A percentile compares a stretch with the other conserved stretches of the same genome.
Conservation (phyloP, 768 basidiomycete species). For the Flagelloscypha sp. region DNA sequence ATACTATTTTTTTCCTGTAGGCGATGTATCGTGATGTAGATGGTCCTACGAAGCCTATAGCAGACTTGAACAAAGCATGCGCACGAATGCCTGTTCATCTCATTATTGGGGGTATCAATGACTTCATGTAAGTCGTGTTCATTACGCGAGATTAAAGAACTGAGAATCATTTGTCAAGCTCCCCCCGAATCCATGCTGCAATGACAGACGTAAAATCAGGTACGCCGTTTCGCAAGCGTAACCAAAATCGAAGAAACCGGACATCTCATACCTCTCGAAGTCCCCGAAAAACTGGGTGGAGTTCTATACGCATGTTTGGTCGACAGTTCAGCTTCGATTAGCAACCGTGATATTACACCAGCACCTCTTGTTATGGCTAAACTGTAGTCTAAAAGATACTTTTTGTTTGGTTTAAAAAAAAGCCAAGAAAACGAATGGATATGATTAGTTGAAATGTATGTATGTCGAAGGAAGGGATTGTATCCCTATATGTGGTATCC, state of each 20-base stretch:
- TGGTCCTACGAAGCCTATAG: conserved; percentile 46
- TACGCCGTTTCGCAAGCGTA: too few species aligned
- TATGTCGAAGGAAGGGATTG: too few species aligned
- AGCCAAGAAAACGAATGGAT: too few species aligned
- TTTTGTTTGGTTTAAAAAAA: too few species aligned
- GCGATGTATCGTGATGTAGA: conserved; percentile 56
- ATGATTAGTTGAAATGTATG: too few species aligned
- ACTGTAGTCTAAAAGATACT: too few species aligned
- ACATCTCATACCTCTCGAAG: conserved; percentile 21
- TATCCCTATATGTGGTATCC: too few species aligned
- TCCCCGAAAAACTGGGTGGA: conserved; percentile 17
- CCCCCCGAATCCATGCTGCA: background rate
- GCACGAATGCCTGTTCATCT: conserved; percentile 40
- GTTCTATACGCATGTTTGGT: too few species aligned
- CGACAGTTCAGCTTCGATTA: too few species aligned
- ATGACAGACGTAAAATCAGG: background rate
- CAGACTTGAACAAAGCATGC: conserved; percentile 34
- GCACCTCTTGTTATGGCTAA: too few species aligned
- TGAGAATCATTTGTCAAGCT: conserved; percentile 13
- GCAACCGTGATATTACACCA: too few species aligned
- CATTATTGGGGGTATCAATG: conserved; percentile 40
- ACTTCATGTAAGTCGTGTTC: conserved; percentile 40
- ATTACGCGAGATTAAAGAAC: background rate
- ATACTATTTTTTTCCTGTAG: conserved; percentile 21
- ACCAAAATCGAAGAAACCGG: conserved; percentile 20